Base-by-base conservation (phyloP, 805 yeast species). In the Cyberlindnera amylophila region DNA sequence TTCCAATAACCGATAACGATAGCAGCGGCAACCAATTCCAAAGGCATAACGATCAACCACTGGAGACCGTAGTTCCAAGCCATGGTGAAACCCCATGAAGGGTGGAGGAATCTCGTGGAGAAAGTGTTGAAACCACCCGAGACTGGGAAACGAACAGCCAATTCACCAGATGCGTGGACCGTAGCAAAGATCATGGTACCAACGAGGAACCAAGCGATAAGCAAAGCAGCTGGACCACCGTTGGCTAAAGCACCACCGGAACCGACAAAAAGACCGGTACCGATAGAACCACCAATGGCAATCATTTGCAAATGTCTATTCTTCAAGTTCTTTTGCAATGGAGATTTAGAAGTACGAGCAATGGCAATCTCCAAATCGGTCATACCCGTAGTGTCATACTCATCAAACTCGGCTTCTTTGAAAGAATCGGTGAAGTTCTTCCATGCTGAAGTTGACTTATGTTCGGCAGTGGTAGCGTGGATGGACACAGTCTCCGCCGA, bases 201-300 rank as follows among this genome's bases (percentile, higher is more conserved):
- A 12, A 75, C 69, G 19, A 77, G 57, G 34, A 62, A 55, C 69
- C 79, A 72, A 49, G 81, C 80, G 28, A 51, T 51, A 11, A 51
- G 30, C 18, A 51, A 35, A 23, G 55, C 46, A 15, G 71, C 59
- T 21, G 90, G 90, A 27, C 91, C 90, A 57, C 87, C 84, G 27
- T 72, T 69, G 26, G 69, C 47, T 38, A 84, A 64, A 3, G 85
- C 75, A 21, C 70, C 61, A 44, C 86, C 86, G 2, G 87, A 74
- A 55, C 87, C 86, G 23, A 86, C 82, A 48, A 86, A 77, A 37
- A 86, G 68, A 57, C 95, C 95, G 4, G 91, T 81, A 53, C 95
- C 95, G 52, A 86, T 84, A 44, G 83, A 74, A 34, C 90, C 89
- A 51, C 91, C 91, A 46, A 85, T 27, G 30, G 30, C 30, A 27